These are phyloP conservation scores for Collybiopsis luxurians DNA, from an alignment of 768 basidiomycete species.

Conservation along the genomic window DNA sequence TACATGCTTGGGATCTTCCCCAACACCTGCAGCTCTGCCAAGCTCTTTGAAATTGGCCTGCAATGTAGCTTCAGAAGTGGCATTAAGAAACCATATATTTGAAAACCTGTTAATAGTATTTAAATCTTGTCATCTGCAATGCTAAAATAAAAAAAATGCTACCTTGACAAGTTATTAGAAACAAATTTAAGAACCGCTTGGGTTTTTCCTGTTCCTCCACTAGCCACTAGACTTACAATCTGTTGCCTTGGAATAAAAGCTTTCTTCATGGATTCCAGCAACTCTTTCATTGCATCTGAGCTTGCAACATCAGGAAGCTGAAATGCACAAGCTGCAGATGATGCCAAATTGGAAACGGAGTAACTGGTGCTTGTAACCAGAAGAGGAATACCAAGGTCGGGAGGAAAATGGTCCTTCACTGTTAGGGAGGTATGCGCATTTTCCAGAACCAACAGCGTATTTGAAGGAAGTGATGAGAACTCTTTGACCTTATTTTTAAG, in stretches of 20 bases:
- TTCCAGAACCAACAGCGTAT: not conserved
- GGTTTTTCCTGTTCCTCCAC: not conserved
- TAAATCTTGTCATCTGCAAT: no score
- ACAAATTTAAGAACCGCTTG: not conserved
- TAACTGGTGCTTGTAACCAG: not conserved
- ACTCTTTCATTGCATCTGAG: not conserved
- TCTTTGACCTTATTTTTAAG: not conserved
- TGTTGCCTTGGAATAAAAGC: not conserved
- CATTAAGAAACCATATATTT: not conserved
- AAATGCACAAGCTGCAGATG: not conserved
- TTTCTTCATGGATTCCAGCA: not conserved
- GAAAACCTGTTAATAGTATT: no score
- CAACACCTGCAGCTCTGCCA: not conserved
- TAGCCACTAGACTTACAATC: not conserved
- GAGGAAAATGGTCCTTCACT: not conserved
- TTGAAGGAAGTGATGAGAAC: not conserved
- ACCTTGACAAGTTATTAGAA: not conserved
- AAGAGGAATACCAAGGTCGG: not conserved
- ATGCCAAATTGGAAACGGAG: not conserved
- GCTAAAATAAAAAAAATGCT: no score
- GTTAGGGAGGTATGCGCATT: not conserved
- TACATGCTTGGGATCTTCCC: not conserved
- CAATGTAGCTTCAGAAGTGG: constrained; percentile 5
- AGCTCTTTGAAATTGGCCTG: constrained; percentile 2
- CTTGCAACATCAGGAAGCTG: not conserved